Percentiles rank a stretch among this genome's conserved stretches.
These are phyloP conservation scores for Leptodontidium sp. DNA, from an alignment of 2,329 filamentous ascomycete species.

Conservation along the genomic window DNA sequence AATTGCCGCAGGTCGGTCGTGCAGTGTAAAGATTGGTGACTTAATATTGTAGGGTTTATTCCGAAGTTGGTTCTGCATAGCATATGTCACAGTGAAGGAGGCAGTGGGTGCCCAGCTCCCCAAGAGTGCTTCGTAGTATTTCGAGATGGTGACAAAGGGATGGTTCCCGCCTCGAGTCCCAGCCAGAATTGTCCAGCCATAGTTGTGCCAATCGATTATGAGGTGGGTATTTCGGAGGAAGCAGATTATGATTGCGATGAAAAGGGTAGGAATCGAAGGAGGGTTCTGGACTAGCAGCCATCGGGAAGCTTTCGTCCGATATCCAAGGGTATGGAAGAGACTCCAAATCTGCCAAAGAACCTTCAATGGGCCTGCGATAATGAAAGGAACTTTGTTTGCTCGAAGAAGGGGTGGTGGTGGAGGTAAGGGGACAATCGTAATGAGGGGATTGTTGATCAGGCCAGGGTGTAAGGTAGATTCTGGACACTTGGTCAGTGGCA, in stretches of 20 bases:
- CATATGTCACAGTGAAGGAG: constrained; percentile 88
- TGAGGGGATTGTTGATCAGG: constrained; percentile 71
- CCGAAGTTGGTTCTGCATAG: constrained; percentile 80
- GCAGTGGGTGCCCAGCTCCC: constrained; percentile 71
- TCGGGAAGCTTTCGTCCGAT: constrained; percentile 74
- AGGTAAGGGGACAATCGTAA: constrained; percentile 75
- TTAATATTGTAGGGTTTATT: constrained; percentile 69
- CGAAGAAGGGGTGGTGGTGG: constrained; percentile 72
- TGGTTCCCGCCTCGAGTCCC: constrained; percentile 65
- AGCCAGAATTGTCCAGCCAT: constrained; percentile 91
- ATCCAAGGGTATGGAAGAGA: constrained; percentile 76
- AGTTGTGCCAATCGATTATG: constrained; percentile 98
- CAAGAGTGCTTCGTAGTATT: constrained; percentile 78
- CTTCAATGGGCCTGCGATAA: constrained; percentile 82
- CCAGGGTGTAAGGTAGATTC: constrained; percentile 86
- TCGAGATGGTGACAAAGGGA: constrained; percentile 79
- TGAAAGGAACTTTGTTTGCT: constrained; percentile 76
- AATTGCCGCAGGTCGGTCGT: constrained; percentile 84
- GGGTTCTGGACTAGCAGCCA: constrained; percentile 97
- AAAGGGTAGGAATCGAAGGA: constrained; percentile 90
- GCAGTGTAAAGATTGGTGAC: constrained; percentile 74
- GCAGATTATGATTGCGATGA: constrained; percentile 76
- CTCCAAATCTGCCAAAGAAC: constrained; percentile 82
- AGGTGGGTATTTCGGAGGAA: constrained; percentile 81
- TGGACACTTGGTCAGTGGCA: constrained; percentile 43